Base-by-base conservation (phyloP, 768 basidiomycete species). In the Polyporus arcularius region DNA sequence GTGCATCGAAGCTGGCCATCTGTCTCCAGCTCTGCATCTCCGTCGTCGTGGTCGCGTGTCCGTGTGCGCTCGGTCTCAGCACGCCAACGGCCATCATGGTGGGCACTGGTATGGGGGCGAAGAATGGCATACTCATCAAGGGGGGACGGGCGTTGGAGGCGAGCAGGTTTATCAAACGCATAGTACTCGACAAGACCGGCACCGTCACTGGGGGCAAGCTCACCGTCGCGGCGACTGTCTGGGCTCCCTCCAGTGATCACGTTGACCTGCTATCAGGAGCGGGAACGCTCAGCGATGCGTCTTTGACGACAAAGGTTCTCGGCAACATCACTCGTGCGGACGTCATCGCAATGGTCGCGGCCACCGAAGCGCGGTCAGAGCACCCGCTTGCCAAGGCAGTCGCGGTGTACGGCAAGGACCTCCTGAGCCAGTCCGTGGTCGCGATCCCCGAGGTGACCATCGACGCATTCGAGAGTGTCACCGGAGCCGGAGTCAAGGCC, bases 81-180 rank as follows among this genome's bases (percentile, higher is more conserved):
- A 98, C 96, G 0, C 97, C 97, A 1, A 98, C 97, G 0, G 97
- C 96, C 2, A 94, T 98, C 75, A 98, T 98, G 97, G 97, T 98
- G 35, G 97, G 97, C 16, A 98, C 96, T 0, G 97, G 97, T 1
- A 87, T 98, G 58, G 97, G 97, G 1, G 97, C 97, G 9, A 84
- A 90, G 78, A 96, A 98, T 68, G 96, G 97, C 0, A 98, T 99
- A 60, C 77, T 99, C 48, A 98, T 99, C 85, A 99, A 99, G 72
- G 96, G 97, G 21, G 97, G 96, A 2, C 82, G 90, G 14, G 96
- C 97, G 3, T 79, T 99, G 30, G 97, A 99, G 71, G 94, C 93
- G 3, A 94, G 94, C 74, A 87, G 85, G 65, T 80, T 81, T 53
- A 86, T 98, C 68, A 86, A 87, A 71, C 81, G 86, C 14, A 86